Evolutionary conservation across 177 flowering plant species (phyloP).

Genomic region (Vitis hybrid): DNA sequence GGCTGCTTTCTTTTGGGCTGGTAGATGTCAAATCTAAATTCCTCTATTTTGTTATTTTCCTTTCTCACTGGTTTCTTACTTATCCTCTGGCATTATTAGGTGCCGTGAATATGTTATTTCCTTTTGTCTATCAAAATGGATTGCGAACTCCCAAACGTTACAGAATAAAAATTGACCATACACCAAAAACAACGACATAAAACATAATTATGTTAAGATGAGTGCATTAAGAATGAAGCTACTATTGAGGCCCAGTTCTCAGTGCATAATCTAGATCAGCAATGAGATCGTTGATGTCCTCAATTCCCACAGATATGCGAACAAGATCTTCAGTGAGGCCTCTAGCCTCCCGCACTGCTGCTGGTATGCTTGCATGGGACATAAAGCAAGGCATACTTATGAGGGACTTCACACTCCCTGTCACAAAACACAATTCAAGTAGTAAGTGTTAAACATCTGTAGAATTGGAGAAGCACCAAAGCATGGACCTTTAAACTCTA

Average conservation of each 20-base stretch:
- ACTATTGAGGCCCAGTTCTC: slow-evolving; percentile 43
- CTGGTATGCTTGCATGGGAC: slow-evolving; percentile 97
- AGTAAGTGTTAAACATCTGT: not conserved
- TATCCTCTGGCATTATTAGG: too few relatives aligned
- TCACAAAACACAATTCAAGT: not conserved
- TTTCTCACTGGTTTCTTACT: too few relatives aligned
- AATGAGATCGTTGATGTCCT: slow-evolving; percentile 82
- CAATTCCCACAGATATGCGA: slow-evolving; percentile 93
- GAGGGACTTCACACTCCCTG: slow-evolving; percentile 96
- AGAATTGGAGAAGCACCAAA: not conserved
- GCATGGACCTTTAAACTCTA: not conserved
- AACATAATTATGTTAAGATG: too few relatives aligned
- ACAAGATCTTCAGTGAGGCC: slow-evolving; percentile 91
- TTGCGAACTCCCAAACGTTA: too few relatives aligned
- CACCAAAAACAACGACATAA: too few relatives aligned
- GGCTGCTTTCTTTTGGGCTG: too few relatives aligned
- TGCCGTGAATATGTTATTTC: too few relatives aligned
- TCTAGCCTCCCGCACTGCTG: slow-evolving; percentile 75
- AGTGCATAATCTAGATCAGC: slow-evolving; percentile 84
- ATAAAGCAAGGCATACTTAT: slow-evolving; percentile 98
- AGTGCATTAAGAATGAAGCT: too few relatives aligned
- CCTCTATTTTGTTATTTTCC: too few relatives aligned
- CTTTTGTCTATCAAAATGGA: too few relatives aligned
- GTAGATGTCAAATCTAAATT: too few relatives aligned
- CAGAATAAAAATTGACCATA: too few relatives aligned